Percentiles rank a stretch among this genome's conserved stretches.
Evolutionary conservation across 345 rosid species (phyloP).

Genomic region (Geranium rotundifolium): DNA sequence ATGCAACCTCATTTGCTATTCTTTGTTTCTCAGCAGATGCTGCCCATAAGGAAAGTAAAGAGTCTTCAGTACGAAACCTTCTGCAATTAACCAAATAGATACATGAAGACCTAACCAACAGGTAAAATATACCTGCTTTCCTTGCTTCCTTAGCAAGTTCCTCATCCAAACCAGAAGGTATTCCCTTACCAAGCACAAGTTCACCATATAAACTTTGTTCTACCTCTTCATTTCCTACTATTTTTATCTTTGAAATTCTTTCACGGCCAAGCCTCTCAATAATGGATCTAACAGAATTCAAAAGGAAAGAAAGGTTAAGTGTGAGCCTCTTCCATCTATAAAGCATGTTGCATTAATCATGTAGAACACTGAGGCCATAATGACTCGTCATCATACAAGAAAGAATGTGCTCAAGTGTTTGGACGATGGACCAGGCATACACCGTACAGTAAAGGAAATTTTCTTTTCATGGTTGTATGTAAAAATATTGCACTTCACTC

Average conservation of each 20-base stretch:
- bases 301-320: slow-evolving; percentile 5
- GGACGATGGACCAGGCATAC: no score
- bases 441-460: no score
- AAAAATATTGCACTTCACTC: not conserved
- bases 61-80: slow-evolving; percentile 10
- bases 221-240: slow-evolving; percentile 56
- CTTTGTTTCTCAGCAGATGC: slow-evolving; percentile 79
- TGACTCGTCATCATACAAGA: not conserved
- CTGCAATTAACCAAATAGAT: slow-evolving; percentile 5
- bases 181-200: slow-evolving; percentile 51
- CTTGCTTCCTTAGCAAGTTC: slow-evolving; percentile 67
- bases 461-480: no score
- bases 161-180: slow-evolving; percentile 56
- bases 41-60: slow-evolving; percentile 24
- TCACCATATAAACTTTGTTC: slow-evolving; percentile 72
- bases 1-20: slow-evolving; percentile 89
- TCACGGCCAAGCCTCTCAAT: slow-evolving; percentile 70
- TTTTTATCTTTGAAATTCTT: slow-evolving; percentile 46
- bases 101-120: slow-evolving; percentile 2
- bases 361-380: no score
- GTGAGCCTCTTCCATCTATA: not conserved
- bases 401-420: not conserved
- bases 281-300: slow-evolving; percentile 39
- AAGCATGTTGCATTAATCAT: slow-evolving; percentile 3
- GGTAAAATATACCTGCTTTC: slow-evolving; percentile 49